Conservation (phyloP, 1,139 yeast genomes). For the Geotrichum carabidarum region DNA sequence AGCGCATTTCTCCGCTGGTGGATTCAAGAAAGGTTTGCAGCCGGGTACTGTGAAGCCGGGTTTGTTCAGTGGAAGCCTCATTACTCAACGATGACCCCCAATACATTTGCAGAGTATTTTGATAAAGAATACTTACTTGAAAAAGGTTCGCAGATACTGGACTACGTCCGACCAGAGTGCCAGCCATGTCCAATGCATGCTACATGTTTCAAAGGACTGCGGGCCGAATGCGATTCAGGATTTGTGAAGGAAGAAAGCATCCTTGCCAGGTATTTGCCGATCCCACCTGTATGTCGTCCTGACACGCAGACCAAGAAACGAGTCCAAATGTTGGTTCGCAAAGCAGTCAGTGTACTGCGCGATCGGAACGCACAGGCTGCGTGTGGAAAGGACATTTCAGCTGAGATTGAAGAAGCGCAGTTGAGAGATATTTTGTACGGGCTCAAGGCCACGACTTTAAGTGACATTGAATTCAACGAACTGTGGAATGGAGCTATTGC, state of each 20-base stretch:
- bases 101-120: conserved; percentile 13
- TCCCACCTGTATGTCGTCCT: conserved; percentile 62
- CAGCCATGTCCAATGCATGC: conserved; percentile 78
- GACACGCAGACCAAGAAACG: conserved; percentile 71
- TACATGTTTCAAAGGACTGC: conserved; percentile 57
- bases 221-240: conserved; percentile 65
- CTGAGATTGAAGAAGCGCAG: conserved; percentile 31
- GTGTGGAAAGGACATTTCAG: conserved; percentile 54
- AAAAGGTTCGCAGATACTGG: conserved; percentile 26
- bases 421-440: conserved; percentile 28
- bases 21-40: conserved; percentile 30
- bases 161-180: conserved; percentile 56
- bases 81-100: conserved; percentile 12
- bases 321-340: conserved; percentile 60
- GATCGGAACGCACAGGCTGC: conserved; percentile 61
- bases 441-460: conserved; percentile 42
- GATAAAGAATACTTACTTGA: conserved; percentile 21
- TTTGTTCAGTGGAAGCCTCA: conserved; percentile 20
- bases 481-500: conserved; percentile 66
- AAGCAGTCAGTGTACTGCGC: conserved; percentile 62
- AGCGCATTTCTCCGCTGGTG: conserved; percentile 32
- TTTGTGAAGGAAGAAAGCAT: conserved; percentile 54
- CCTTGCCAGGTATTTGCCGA: conserved; percentile 55
- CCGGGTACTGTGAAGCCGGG: conserved; percentile 39
- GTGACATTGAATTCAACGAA: conserved; percentile 72